Evolutionary conservation across 495 filamentous ascomycete genomes (phyloP).

Genomic region (Aspergillus olivimuriae): DNA sequence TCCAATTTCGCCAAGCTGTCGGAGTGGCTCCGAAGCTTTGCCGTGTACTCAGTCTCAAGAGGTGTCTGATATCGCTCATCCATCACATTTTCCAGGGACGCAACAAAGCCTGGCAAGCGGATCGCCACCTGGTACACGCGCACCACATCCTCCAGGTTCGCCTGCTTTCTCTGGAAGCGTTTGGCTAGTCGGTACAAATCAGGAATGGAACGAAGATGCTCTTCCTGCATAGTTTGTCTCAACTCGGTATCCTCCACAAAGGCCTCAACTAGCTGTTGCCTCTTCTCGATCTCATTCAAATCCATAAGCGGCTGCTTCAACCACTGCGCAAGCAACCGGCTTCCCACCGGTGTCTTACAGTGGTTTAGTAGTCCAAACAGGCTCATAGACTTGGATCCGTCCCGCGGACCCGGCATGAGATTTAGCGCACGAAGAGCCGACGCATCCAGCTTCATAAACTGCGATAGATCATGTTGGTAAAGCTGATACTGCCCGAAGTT

Average conservation of each 20-base stretch:
- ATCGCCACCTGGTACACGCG: constrained; percentile 92
- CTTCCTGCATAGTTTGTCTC: constrained; percentile 95
- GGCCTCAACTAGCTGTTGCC: constrained; percentile 91
- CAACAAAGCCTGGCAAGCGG: constrained; percentile 83
- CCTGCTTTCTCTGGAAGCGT: constrained; percentile 84
- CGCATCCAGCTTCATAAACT: constrained; percentile 98
- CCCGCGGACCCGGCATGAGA: constrained; percentile 90
- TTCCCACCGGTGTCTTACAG: constrained; percentile 93
- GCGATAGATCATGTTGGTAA: constrained; percentile 93
- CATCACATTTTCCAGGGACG: constrained; percentile 86
- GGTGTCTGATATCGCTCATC: constrained; percentile 89
- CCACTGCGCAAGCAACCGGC: constrained; percentile 89
- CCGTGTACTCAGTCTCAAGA: constrained; percentile 80
- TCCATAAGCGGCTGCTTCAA: constrained; percentile 97
- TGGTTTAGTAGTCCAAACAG: constrained; percentile 92
- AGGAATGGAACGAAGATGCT: constrained; percentile 88
- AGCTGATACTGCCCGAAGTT: constrained; percentile 97
- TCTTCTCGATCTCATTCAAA: constrained; percentile 77
- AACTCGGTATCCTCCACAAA: constrained; percentile 92
- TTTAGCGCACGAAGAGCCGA: constrained; percentile 91
- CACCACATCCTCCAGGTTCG: constrained; percentile 92
- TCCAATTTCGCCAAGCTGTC: constrained; percentile 80
- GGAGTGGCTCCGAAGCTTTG: constrained; percentile 68
- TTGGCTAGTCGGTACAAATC: constrained; percentile 92
- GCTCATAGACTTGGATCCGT: constrained; percentile 97